Evolutionary conservation across 2,329 filamentous ascomycete genomes (phyloP).

Genomic region (Aspergillus ochraceus): DNA sequence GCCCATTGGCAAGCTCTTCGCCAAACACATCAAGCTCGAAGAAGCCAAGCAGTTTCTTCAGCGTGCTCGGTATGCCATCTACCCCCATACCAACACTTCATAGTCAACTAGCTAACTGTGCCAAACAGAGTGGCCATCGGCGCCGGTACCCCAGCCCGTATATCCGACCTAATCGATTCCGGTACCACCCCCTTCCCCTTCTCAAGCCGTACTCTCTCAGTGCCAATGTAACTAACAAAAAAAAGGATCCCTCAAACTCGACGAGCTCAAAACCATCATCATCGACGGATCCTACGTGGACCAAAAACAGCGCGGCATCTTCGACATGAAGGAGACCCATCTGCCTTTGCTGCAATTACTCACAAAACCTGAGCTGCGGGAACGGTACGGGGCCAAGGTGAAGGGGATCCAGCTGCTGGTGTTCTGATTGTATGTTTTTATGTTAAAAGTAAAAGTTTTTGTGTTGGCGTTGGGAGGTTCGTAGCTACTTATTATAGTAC

Average conservation of each 20-base stretch:
- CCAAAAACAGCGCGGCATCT: conserved; percentile 86
- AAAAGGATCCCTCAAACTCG: conserved; percentile 66
- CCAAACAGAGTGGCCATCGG: conserved; percentile 72
- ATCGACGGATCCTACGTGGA: conserved; percentile 93
- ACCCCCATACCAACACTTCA: background rate
- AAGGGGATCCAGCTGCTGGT: conserved; percentile 52
- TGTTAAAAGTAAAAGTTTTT: background rate
- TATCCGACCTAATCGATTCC: conserved; percentile 79
- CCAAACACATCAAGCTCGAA: conserved; percentile 94
- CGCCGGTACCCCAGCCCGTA: conserved; percentile 81
- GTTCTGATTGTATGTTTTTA: conserved; percentile 43
- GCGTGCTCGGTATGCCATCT: conserved; percentile 51
- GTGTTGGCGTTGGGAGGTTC: conserved; percentile 10
- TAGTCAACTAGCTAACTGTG: conserved; percentile 4
- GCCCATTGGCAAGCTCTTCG: conserved; percentile 87
- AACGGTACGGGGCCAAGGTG: conserved; percentile 61
- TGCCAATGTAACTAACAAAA: background rate
- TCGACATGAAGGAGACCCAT: conserved; percentile 94
- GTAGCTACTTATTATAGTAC: background rate
- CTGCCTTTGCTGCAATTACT: conserved; percentile 76
- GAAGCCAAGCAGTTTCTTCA: conserved; percentile 79
- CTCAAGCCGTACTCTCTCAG: background rate
- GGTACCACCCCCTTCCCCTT: conserved; percentile 52
- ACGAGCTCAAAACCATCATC: conserved; percentile 74
- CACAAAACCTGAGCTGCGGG: conserved; percentile 67